Evolutionary conservation across 2,329 filamentous ascomycete species (phyloP), one percentile per base, ranked within the genome.

Genomic region (Cladophialophora carrionii): DNA sequence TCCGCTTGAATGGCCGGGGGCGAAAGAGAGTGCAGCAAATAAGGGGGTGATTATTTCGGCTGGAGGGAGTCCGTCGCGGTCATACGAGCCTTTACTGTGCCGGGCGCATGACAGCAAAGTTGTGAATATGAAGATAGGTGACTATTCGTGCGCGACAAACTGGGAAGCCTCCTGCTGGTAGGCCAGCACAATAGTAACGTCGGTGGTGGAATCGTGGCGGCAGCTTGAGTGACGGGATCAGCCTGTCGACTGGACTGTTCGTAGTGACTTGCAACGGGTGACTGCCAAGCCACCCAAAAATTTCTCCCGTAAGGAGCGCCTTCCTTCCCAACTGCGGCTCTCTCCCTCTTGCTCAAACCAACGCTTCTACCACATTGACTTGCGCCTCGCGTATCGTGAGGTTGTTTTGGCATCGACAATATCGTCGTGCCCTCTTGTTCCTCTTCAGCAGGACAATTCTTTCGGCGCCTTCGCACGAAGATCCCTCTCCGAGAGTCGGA

Each of bases 341-440:
- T 58, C 24, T 51, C 24, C 48, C 58, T 58, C 61, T 63, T 56
- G 34, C 57, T 62, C 63, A 55, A 29, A 62, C 56, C 37, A 43
- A 55, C 37, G 57, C 62, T 55, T 57, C 65, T 56, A 62, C 32
- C 61, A 65, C 51, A 63, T 62, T 58, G 58, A 43, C 62, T 66
- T 64, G 64, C 64, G 61, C 62, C 59, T 46, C 61, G 64, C 61
- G 58, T 55, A 43, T 43, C 37, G 57, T 61, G 67, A 69, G 67
- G 67, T 51, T 65, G 55, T 46, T 63, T 41, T 66, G 64, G 68
- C 54, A 66, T 62, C 60, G 63, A 68, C 68, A 26, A 31, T 31
- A 43, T 48, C 63, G 65, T 66, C 65, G 68, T 70, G 61, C 63
- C 61, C 62, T 48, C 17, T 52, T 63, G 54, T 57, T 52, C 63